These are phyloP conservation scores for Aspergillus amoenus DNA, from an alignment of 2,329 filamentous ascomycete genomes.

Conservation along the genomic window DNA sequence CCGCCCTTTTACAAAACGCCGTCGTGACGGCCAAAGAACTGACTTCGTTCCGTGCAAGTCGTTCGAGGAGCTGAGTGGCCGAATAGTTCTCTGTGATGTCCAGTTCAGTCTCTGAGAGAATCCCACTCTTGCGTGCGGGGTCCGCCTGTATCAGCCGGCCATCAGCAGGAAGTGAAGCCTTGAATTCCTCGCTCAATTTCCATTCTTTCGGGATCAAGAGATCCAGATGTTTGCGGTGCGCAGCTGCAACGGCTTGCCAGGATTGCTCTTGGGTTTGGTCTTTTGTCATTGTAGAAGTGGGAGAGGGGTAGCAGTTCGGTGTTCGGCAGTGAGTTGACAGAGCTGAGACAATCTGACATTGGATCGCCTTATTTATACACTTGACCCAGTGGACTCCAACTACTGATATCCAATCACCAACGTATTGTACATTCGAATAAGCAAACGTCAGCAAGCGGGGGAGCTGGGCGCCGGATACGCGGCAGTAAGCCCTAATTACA, in stretches of 20 bases:
- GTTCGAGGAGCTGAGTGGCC: slow-evolving; percentile 27
- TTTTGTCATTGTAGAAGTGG: not conserved
- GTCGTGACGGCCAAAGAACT: slow-evolving; percentile 43
- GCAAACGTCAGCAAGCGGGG: too few species aligned
- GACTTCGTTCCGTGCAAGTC: slow-evolving; percentile 26
- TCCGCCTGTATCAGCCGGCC: slow-evolving; percentile 5
- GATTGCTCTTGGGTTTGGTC: not conserved
- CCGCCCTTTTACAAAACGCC: slow-evolving; percentile 47
- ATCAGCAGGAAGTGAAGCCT: slow-evolving; percentile 4
- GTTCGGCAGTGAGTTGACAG: not conserved
- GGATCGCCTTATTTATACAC: not conserved
- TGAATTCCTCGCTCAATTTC: slow-evolving; percentile 22
- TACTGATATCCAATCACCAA: too few species aligned
- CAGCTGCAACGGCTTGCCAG: slow-evolving; percentile 23
- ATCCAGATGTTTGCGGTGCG: slow-evolving; percentile 27
- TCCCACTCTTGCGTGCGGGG: slow-evolving; percentile 26
- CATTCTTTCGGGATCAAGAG: slow-evolving; percentile 35
- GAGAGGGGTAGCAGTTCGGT: not conserved
- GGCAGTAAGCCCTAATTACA: too few species aligned
- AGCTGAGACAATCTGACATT: too few species aligned
- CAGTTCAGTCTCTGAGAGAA: slow-evolving; percentile 49
- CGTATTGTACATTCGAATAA: too few species aligned
- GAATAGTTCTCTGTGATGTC: slow-evolving; percentile 50
- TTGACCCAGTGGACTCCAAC: too few species aligned
- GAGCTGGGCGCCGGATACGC: too few species aligned